Conservation (phyloP, 192 early-diverging fungal species). For the Geranomyces variabilis region DNA sequence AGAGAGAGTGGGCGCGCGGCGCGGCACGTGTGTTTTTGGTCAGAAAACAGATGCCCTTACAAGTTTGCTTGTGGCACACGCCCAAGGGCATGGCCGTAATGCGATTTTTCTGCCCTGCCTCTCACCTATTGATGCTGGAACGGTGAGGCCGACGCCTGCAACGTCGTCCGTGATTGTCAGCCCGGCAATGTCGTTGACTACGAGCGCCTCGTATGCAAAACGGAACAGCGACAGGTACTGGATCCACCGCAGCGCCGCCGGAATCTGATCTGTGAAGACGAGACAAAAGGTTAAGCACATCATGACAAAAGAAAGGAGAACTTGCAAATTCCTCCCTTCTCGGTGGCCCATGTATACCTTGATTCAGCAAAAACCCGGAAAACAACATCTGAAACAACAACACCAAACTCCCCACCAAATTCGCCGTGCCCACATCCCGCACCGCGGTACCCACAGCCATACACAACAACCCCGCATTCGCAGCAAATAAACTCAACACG, state of each 20-base stretch:
- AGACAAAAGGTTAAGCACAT: background rate
- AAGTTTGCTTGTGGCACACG: no score
- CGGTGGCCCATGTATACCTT: slow-evolving; percentile 36
- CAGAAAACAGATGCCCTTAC: no score
- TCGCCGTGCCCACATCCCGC: slow-evolving; percentile 60
- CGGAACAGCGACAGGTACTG: slow-evolving; percentile 75
- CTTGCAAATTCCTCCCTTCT: background rate
- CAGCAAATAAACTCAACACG: slow-evolving; percentile 67
- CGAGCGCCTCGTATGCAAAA: slow-evolving; percentile 75
- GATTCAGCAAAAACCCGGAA: slow-evolving; percentile 73
- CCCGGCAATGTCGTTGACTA: slow-evolving; percentile 59
- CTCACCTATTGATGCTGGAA: slow-evolving; percentile 31
- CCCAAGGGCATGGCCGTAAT: no score
- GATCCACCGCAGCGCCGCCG: slow-evolving; percentile 62
- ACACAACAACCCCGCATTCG: slow-evolving; percentile 64
- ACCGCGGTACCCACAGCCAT: slow-evolving; percentile 62
- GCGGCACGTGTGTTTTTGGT: no score
- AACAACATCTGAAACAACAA: slow-evolving; percentile 81
- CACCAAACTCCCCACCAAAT: slow-evolving; percentile 62
- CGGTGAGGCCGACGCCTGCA: slow-evolving; percentile 38
- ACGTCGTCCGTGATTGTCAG: slow-evolving; percentile 45
- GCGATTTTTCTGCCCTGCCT: no score
- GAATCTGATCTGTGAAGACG: slow-evolving; percentile 50
- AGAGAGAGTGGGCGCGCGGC: slow-evolving; percentile 35
- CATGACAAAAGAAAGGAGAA: slow-evolving; percentile 11